Base-by-base conservation (phyloP, 2,329 filamentous ascomycete species). In the Blastomyces emzantsi region DNA sequence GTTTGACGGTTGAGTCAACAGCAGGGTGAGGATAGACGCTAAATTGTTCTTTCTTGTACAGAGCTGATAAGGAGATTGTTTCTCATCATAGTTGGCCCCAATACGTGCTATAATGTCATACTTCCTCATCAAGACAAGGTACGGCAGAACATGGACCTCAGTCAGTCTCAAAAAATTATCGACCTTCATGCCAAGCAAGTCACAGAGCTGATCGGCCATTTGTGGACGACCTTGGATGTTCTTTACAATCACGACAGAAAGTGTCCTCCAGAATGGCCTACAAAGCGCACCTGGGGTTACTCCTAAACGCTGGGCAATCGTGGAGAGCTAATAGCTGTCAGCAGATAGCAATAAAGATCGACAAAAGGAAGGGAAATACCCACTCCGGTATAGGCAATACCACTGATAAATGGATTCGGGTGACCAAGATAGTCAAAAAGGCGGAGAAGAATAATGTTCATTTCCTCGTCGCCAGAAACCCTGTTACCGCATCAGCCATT, bases 381-480 rank as follows among this genome's bases (percentile, higher is more conserved):
- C 76, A 90, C 85, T 77, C 96, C 92, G 67, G 89, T 89, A 73
- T 92, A 94, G 3, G 93, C 90, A 67, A 92, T 84, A 4, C 88
- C 89, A 62, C 88, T 90, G 9, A 96, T 81, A 41, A 96, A 83
- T 49, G 85, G 84, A 73, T 95, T 96, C 52, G 84, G 81, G 76
- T 94, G 89, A 8, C 93, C 93, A 9, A 97, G 80, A 72, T 94
- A 96, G 64, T 96, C 90, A 9, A 97, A 81, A 7, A 97, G 82
- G 67, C 90, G 87, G 63, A 96, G 82, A 39, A 99, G 79, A 28
- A 94, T 88, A 61, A 97, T 84, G 69, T 94, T 94, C 63, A 96
- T 83, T 72, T 96, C 91, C 66, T 93, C 86, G 66, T 94, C 90
- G 19, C 85, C 83, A 55, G 90, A 88, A 11, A 88, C 82, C 64